These are phyloP conservation scores for Trametes gibbosa DNA, from an alignment of 768 basidiomycete species.

Conservation along the genomic window DNA sequence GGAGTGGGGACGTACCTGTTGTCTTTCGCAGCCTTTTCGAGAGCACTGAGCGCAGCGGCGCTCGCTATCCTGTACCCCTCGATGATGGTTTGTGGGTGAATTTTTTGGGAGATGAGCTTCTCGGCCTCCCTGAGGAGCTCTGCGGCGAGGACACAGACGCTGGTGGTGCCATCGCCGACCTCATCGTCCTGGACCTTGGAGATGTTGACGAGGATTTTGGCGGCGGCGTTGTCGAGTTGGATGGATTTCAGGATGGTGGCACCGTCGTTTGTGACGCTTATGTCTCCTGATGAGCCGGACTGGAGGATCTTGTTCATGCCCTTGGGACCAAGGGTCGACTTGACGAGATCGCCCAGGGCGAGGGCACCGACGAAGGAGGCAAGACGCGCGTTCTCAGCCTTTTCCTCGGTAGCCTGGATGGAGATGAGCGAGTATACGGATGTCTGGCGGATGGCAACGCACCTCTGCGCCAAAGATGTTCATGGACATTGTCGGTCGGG, in stretches of 20 bases:
- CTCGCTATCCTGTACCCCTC: constrained; percentile 96
- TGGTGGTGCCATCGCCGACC: constrained; percentile 93
- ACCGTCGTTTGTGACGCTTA: constrained; percentile 98
- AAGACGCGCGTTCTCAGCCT: constrained; percentile 96
- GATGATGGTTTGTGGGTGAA: constrained; percentile 97
- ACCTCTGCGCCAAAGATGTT: constrained; percentile 72
- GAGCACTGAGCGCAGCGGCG: constrained; percentile 74
- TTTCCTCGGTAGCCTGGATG: constrained; percentile 81
- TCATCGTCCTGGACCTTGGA: constrained; percentile 99
- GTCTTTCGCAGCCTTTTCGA: constrained; percentile 82
- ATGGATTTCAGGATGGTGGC: constrained; percentile 98
- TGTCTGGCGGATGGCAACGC: background rate
- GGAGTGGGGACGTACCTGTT: constrained; percentile 52
- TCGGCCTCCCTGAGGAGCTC: constrained; percentile 95
- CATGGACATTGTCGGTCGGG: constrained; percentile 49
- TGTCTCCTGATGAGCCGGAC: constrained; percentile 82
- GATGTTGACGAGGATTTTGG: constrained; percentile 99
- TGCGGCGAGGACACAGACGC: constrained; percentile 87
- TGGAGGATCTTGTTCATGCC: constrained; percentile 99
- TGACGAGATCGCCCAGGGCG: constrained; percentile 96
- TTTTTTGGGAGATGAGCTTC: constrained; percentile 85
- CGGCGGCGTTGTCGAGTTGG: constrained; percentile 96
- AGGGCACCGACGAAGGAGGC: constrained; percentile 97
- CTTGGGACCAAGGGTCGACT: constrained; percentile 97
- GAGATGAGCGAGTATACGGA: background rate